A percentile compares a stretch with the other conserved stretches of the same genome.
phyloP scores from a whole-genome alignment of 306 rosid genomes.

The Acmispon strigosus region DNA sequence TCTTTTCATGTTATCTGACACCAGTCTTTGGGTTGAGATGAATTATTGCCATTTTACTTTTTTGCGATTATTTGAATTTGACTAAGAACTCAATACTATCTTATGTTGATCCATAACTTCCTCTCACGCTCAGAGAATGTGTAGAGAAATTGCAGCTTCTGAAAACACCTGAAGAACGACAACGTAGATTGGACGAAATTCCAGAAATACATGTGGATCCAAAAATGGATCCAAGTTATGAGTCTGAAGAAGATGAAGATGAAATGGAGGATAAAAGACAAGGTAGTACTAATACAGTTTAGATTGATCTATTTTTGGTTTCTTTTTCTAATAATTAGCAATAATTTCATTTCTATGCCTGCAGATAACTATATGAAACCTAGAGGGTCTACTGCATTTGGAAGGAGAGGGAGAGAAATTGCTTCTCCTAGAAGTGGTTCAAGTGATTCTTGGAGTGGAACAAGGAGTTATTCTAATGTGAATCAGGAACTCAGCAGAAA shows the following conservation, averaged over 20 bases:
- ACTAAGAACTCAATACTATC: not conserved
- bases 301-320: not conserved
- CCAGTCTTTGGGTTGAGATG: not conserved
- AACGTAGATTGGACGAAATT: slow-evolving; percentile 88
- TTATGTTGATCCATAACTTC: slow-evolving; percentile 54
- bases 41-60: not conserved
- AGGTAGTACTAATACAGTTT: slow-evolving; percentile 29
- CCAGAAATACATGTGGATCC: slow-evolving; percentile 90
- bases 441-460: slow-evolving; percentile 74
- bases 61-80: slow-evolving; percentile 6
- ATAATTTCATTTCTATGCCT: slow-evolving; percentile 24
- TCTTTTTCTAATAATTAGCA: not conserved
- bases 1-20: not conserved
- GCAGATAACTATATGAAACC: slow-evolving; percentile 68
- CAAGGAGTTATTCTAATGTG: slow-evolving; percentile 47
- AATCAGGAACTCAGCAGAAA: slow-evolving; percentile 65
- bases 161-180: slow-evolving; percentile 96
- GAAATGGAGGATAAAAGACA: slow-evolving; percentile 64
- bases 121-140: slow-evolving; percentile 94
- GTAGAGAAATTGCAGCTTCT: slow-evolving; percentile 94
- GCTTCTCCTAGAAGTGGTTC: slow-evolving; percentile 71
- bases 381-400: slow-evolving; percentile 65
- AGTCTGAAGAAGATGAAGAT: slow-evolving; percentile 89
- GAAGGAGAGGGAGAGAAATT: slow-evolving; percentile 70
- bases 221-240: slow-evolving; percentile 92